phyloP scores from a whole-genome alignment of 2,329 filamentous ascomycete species.

The Epichloe brachyelytri region DNA sequence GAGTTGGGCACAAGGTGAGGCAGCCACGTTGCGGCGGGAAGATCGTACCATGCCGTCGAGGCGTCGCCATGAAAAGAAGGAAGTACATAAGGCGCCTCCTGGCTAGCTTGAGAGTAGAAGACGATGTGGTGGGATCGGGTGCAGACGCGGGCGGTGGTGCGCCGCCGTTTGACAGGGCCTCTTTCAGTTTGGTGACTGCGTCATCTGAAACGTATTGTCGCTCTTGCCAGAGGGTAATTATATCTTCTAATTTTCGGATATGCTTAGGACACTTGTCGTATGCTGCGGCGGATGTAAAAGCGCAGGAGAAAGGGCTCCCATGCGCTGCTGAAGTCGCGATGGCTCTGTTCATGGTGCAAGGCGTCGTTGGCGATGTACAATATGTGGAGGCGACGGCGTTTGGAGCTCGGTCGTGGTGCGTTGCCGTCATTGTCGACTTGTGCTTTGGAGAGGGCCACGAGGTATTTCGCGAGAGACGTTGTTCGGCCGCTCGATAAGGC shows the following conservation, averaged over 20 bases:
- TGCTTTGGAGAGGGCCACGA: slow-evolving; percentile 50
- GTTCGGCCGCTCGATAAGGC: slow-evolving; percentile 53
- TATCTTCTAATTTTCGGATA: slow-evolving; percentile 45
- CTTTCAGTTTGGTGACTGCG: slow-evolving; percentile 44
- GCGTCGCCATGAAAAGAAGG: slow-evolving; percentile 67
- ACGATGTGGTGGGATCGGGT: slow-evolving; percentile 9
- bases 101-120: slow-evolving; percentile 23
- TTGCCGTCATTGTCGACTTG: slow-evolving; percentile 17
- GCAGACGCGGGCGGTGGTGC: slow-evolving; percentile 10
- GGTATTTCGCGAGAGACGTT: slow-evolving; percentile 59
- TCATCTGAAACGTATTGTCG: slow-evolving; percentile 46
- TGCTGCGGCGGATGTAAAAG: slow-evolving; percentile 45
- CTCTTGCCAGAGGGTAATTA: slow-evolving; percentile 60
- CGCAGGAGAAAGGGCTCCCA: slow-evolving; percentile 47
- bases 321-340: slow-evolving; percentile 39
- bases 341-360: slow-evolving; percentile 50
- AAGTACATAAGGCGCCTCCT: slow-evolving; percentile 56
- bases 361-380: slow-evolving; percentile 71
- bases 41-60: slow-evolving; percentile 62
- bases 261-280: slow-evolving; percentile 53
- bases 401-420: slow-evolving; percentile 40
- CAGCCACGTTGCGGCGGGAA: slow-evolving; percentile 71
- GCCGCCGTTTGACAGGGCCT: slow-evolving; percentile 34
- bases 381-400: slow-evolving; percentile 59
- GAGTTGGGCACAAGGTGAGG: slow-evolving; percentile 68